Conservation (phyloP, 2,329 filamentous ascomycete genomes). For the Alternaria novae-zelandiae region DNA sequence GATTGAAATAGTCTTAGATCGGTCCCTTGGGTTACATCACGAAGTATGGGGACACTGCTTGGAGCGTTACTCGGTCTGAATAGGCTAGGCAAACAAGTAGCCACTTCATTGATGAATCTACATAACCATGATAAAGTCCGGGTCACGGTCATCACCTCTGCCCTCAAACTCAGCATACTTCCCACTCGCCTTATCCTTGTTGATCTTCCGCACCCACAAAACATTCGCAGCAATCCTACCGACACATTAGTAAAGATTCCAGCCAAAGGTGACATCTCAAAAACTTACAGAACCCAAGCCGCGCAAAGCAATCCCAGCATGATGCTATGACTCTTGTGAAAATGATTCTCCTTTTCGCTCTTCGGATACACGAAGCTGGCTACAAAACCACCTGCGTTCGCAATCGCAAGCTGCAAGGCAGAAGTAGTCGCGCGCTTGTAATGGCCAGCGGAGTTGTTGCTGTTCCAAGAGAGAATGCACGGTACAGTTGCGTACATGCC, state of each 20-base stretch:
- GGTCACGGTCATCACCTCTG: slow-evolving; percentile 68
- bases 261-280: not conserved
- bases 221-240: slow-evolving; percentile 65
- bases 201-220: slow-evolving; percentile 68
- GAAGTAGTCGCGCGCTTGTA: slow-evolving; percentile 73
- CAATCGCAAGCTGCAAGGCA: slow-evolving; percentile 69
- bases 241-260: not conserved
- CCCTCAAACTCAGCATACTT: slow-evolving; percentile 65
- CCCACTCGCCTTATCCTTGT: slow-evolving; percentile 65
- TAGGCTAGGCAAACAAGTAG: not conserved
- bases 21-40: too few species aligned
- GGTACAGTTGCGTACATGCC: slow-evolving; percentile 70
- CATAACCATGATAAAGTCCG: slow-evolving; percentile 66
- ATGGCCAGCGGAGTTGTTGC: slow-evolving; percentile 72
- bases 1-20: too few species aligned
- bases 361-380: slow-evolving; percentile 69
- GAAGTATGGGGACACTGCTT: too few species aligned
- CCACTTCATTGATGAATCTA: slow-evolving; percentile 35
- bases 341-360: slow-evolving; percentile 60
- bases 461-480: slow-evolving; percentile 69
- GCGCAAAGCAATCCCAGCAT: slow-evolving; percentile 66
- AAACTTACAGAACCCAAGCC: slow-evolving; percentile 68
- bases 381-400: slow-evolving; percentile 72
- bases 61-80: not conserved
- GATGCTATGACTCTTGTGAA: slow-evolving; percentile 66